Evolutionary conservation across 345 rosid species (phyloP), one percentile per base, ranked within the genome.

Genomic region (Toxicodendron radicans): DNA sequence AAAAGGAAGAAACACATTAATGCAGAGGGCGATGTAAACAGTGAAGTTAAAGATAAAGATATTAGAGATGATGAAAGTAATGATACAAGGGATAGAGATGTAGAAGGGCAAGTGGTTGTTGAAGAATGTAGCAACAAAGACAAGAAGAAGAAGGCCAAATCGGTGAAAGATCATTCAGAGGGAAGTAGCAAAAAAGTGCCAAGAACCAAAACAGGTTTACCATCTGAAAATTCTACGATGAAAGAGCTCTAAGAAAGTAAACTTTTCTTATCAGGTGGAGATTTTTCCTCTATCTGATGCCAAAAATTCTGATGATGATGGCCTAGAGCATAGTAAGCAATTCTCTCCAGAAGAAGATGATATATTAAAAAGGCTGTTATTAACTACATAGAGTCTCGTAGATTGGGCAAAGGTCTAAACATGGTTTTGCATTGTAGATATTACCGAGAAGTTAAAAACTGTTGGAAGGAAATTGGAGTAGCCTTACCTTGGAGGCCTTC

Each of bases 331-430:
- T 23, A 95, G 89, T 58, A 92, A 89, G 81, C 87, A 90, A 21
- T 92, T 83, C 82, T 72, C 99, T n/a, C 64, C 17, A 24, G 91
- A 92, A 80, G 99, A 95, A 81, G 94, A 92, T 75, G 85, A 79
- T 66, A 30, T 79, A 16, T 95, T 33, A 88, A 70, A 81, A 43
- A 64, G 24, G 85, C 92, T 75, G 94, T 91, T 67, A 33, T 43
- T 9, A 80, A 80, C 21, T 95, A 87, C 80, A 76, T 92, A 61
- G 85, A 82, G 21, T 60, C 72, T 66, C 89, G 77, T 71, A 75
- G 68, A 48, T 85, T 92, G 72, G 94, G 95, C 41, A 92, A 85
- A 7, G 97, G 95, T 52, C 0, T 88, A 33, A 41, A 85, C 21
- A 94, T 82, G 93, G 70, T 92, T 72, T 53, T 92, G 81, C n/a